Evolutionary conservation across 2,329 filamentous ascomycete genomes (phyloP), one percentile per base, ranked within the genome.

Genomic region (Colletotrichum sp.): DNA sequence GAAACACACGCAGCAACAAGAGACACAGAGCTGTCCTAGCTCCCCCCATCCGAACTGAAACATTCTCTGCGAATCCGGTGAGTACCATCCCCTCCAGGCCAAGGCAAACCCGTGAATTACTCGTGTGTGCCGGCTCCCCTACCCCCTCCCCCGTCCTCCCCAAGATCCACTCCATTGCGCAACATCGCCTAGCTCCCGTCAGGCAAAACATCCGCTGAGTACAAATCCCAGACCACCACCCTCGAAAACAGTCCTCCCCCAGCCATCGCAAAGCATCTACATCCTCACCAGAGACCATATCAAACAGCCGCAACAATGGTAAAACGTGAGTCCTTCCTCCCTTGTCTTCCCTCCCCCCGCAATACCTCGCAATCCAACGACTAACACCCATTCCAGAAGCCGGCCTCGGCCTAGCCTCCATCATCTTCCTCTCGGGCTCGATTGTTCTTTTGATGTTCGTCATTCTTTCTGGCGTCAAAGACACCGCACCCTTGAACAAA

Each of bases 401-500:
- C 30, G 78, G 82, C 66, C 78, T 89, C 56, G 86, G 87, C 80
- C 78, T 87, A 48, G 80, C 81, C 58, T 88, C 85, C 82, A 81
- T 90, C 72, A 52, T 90, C 78, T 85, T 92, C 79, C 84, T 91
- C 78, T 88, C 84, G 76, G 85, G 83, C 65, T 88, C 90, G 38
- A 85, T 91, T 58, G 84, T 91, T 36, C 82, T 92, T 80, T 86
- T 92, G 68, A 89, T 89, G 83, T 91, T 92, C 86, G 83, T 92
- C 78, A 88, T 93, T 80, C 88, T 93, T 52, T 85, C 88, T 21
- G 91, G 87, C 74, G 83, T 91, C 62, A 85, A 85, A n/a, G 77
- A 83, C 76, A 83, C 83, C n/a, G 82, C 87, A 8, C 91, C 91
- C 3, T 87, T 97, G 71, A 91, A 94, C 83, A 87, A 92, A 75